A percentile compares a stretch with the other conserved stretches of the same genome.
These are phyloP conservation scores for Linnemannia schmuckeri DNA, from an alignment of 192 early-diverging fungal species.

Conservation along the genomic window DNA sequence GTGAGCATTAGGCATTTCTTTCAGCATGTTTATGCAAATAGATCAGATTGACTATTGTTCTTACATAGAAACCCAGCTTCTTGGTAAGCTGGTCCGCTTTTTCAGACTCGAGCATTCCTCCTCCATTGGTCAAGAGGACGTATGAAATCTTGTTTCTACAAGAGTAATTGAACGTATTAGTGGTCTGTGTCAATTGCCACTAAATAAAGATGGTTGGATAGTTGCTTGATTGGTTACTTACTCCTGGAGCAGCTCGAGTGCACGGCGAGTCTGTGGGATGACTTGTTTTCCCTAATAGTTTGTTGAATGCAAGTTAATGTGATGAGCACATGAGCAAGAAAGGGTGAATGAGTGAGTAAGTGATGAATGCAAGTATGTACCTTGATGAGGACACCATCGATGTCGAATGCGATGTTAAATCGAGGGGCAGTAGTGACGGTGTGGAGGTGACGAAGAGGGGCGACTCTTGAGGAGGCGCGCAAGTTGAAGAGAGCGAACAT, in stretches of 20 bases:
- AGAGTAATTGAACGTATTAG: not conserved
- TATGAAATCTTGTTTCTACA: constrained; percentile 73
- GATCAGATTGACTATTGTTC: not conserved
- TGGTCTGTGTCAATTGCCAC: not conserved
- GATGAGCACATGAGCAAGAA: not conserved
- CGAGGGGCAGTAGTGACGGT: constrained; percentile 21
- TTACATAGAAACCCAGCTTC: constrained; percentile 66
- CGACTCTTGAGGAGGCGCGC: not conserved
- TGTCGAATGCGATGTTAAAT: constrained; percentile 72
- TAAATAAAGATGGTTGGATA: not conserved
- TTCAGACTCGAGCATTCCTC: constrained; percentile 79
- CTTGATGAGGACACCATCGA: constrained; percentile 91
- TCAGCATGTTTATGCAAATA: no score
- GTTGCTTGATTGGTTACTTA: constrained; percentile 42
- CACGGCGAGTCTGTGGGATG: constrained; percentile 75
- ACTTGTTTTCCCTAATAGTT: constrained; percentile 70
- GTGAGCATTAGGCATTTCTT: not conserved
- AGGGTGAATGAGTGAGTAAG: not conserved
- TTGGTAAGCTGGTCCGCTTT: constrained; percentile 79
- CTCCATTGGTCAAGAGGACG: constrained; percentile 91
- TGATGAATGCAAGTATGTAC: constrained; percentile 36
- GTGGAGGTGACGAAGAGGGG: constrained; percentile 13
- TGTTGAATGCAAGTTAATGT: not conserved
- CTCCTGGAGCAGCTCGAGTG: constrained; percentile 76
- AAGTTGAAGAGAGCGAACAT: not conserved